These are phyloP conservation scores for Sphaerosporella brunnea DNA, from an alignment of 495 filamentous ascomycete genomes.

Conservation along the genomic window DNA sequence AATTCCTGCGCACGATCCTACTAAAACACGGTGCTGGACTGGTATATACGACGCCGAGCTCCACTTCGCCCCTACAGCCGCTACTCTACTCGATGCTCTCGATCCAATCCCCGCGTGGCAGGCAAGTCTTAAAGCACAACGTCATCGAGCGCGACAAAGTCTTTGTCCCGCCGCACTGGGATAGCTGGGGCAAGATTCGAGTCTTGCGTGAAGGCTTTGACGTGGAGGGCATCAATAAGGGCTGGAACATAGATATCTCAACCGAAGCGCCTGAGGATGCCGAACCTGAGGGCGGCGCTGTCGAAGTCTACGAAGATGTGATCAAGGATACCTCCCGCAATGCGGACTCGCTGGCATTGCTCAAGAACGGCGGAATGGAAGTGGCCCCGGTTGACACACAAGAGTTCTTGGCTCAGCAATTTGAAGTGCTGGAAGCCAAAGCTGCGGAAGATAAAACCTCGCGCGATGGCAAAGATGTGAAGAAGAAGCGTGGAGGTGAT, in stretches of 20 bases:
- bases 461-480: conserved; percentile 37
- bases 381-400: conserved; percentile 62
- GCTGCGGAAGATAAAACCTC: conserved; percentile 30
- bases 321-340: conserved; percentile 35
- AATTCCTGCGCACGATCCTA: conserved; percentile 71
- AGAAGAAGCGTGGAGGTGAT: conserved; percentile 33
- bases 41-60: conserved; percentile 73
- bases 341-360: conserved; percentile 15
- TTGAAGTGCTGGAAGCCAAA: conserved; percentile 52
- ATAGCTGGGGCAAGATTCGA: conserved; percentile 94
- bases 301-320: conserved; percentile 58
- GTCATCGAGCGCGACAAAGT: conserved; percentile 93
- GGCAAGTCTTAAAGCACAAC: conserved; percentile 74
- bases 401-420: conserved; percentile 53
- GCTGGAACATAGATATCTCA: conserved; percentile 57
- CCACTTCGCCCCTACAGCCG: conserved; percentile 58
- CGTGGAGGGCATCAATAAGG: conserved; percentile 65
- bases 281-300: conserved; percentile 36
- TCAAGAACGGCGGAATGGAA: conserved; percentile 38
- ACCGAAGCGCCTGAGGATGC: conserved; percentile 12
- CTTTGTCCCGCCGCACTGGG: conserved; percentile 87
- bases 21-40: conserved; percentile 79
- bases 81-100: conserved; percentile 75
- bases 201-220: conserved; percentile 89
- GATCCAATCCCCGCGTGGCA: conserved; percentile 62